phyloP scores from a whole-genome alignment of 208 protist species.

The Tritrichomonas musculus region DNA sequence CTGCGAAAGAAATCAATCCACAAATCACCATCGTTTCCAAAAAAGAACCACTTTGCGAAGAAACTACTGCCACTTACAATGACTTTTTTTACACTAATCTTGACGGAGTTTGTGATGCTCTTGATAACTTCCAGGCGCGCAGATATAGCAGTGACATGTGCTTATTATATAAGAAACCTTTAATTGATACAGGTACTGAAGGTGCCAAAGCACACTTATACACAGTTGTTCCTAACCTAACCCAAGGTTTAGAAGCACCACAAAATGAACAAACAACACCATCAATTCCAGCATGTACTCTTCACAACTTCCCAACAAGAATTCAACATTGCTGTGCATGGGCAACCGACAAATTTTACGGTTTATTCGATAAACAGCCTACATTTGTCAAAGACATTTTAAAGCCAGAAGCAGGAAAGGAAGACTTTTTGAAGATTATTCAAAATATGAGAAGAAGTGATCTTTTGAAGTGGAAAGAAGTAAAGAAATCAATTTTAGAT shows the following conservation, averaged over 20 bases:
- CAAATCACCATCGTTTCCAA: slow-evolving; percentile 43
- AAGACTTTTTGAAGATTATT: neutral
- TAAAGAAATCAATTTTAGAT: no score
- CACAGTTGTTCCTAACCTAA: slow-evolving; percentile 87
- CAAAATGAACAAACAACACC: slow-evolving; percentile 91
- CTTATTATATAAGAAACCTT: slow-evolving; percentile 84
- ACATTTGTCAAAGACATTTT: neutral
- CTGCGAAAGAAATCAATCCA: slow-evolving; percentile 83
- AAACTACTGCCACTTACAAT: slow-evolving; percentile 71
- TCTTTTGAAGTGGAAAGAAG: neutral
- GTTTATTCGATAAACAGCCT: slow-evolving; percentile 53
- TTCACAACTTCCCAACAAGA: slow-evolving; percentile 98
- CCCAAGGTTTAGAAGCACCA: slow-evolving; percentile 89
- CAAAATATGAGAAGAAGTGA: neutral
- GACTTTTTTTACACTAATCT: slow-evolving; percentile 87
- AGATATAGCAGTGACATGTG: slow-evolving; percentile 55
- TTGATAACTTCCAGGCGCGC: slow-evolving; percentile 86
- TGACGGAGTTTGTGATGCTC: slow-evolving; percentile 85
- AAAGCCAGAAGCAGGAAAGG: neutral
- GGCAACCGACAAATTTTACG: slow-evolving; percentile 65
- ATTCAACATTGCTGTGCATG: slow-evolving; percentile 53
- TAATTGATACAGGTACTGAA: slow-evolving; percentile 97
- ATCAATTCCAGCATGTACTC: slow-evolving; percentile 95
- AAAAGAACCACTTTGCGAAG: slow-evolving; percentile 74
- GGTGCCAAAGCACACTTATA: slow-evolving; percentile 91